phyloP scores from a whole-genome alignment of 1,284 basidiomycete genomes.

The Ganoderma sp. region DNA sequence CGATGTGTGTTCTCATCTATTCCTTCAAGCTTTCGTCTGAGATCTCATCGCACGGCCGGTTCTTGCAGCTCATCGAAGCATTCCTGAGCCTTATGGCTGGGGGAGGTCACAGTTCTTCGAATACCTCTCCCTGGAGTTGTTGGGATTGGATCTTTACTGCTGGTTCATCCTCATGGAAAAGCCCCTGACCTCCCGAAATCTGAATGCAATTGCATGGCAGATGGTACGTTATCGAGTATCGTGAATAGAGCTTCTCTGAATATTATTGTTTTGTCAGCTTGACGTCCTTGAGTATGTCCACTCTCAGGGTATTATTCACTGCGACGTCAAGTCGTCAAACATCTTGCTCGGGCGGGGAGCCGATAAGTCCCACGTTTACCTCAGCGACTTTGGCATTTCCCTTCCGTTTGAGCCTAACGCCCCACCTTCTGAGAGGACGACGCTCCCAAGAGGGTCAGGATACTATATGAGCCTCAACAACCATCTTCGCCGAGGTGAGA shows the following conservation, averaged over 20 bases:
- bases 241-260: neutral
- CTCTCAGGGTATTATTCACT: constrained; percentile 1
- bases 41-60: neutral
- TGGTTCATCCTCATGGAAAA: neutral
- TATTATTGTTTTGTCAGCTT: neutral
- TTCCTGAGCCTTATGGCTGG: neutral
- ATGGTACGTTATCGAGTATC: neutral
- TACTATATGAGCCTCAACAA: neutral
- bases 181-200: constrained; percentile 1
- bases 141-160: neutral
- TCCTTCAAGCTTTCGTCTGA: neutral
- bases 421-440: neutral
- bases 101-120: neutral
- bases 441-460: neutral
- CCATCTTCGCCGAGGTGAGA: neutral
- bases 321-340: neutral
- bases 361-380: neutral
- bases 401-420: neutral
- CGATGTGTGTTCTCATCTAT: neutral
- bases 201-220: neutral
- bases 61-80: neutral
- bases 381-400: neutral
- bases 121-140: neutral
- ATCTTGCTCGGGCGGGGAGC: neutral
- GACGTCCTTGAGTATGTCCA: neutral